Evolutionary conservation across 768 basidiomycete species (phyloP).

Genomic region (Mycena sanguinolenta): DNA sequence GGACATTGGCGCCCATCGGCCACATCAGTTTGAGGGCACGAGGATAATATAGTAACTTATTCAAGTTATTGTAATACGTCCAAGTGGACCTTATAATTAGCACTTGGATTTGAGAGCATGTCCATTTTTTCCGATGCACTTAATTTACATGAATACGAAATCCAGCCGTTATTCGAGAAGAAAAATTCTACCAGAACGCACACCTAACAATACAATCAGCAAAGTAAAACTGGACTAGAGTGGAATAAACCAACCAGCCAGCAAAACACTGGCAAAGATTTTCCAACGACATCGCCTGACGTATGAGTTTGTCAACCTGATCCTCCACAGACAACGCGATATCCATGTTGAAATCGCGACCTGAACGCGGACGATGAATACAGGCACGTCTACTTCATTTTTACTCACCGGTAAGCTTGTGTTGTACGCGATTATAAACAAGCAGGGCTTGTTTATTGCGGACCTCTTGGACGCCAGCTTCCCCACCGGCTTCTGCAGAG

Average conservation of each 20-base stretch:
- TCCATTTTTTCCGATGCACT: neutral
- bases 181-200: constrained; percentile 36
- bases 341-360: constrained; percentile 94
- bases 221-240: neutral
- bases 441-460: constrained; percentile 92
- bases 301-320: constrained; percentile 94
- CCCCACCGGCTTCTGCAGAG: constrained; percentile 57
- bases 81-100: too few relatives aligned
- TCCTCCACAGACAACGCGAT: constrained; percentile 76
- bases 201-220: constrained; percentile 25
- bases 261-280: constrained; percentile 98
- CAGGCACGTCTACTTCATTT: neutral
- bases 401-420: constrained; percentile 89
- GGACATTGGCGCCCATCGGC: too few relatives aligned
- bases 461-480: constrained; percentile 81
- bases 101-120: too few relatives aligned
- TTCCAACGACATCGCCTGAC: constrained; percentile 93
- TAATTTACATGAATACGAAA: neutral
- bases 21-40: too few relatives aligned
- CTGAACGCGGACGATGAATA: constrained; percentile 51
- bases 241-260: constrained; percentile 72
- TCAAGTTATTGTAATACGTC: too few relatives aligned
- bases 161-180: neutral
- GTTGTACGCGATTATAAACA: constrained; percentile 94
- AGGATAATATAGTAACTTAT: too few relatives aligned